Conservation (phyloP, 805 yeast species). For the Lachancea mirantina region DNA sequence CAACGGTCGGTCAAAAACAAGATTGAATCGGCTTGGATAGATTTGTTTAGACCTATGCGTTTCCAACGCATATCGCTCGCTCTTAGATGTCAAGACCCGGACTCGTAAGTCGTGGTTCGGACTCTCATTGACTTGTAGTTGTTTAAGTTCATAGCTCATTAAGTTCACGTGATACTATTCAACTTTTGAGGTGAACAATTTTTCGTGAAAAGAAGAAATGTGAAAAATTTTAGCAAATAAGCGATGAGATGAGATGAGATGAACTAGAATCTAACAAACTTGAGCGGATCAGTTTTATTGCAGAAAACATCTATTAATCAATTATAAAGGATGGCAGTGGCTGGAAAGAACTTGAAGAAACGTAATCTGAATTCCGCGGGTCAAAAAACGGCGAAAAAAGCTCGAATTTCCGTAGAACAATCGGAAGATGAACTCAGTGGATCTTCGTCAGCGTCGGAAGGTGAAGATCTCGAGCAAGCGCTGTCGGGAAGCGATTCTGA, state of each 20-base stretch:
- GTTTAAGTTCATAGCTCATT: no score
- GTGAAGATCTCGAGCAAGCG: constrained; percentile 8
- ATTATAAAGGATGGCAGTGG: constrained; percentile 16
- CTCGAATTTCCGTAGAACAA: constrained; percentile 29
- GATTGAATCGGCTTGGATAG: no score
- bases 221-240: constrained; percentile 7
- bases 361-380: constrained; percentile 11
- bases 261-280: constrained; percentile 3
- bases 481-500: constrained; percentile 13
- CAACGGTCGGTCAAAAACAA: no score
- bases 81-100: no score
- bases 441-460: constrained; percentile 2
- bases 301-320: not conserved
- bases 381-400: constrained; percentile 22
- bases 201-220: no score
- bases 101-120: no score
- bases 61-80: no score
- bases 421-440: constrained; percentile 21
- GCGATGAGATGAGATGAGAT: constrained; percentile 9
- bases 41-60: no score
- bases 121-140: no score
- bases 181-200: no score
- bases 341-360: constrained; percentile 11
- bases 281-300: no score
- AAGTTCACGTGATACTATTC: no score